These are phyloP conservation scores for Lactuca saligna DNA, from an alignment of 129 eudicot genomes.

Conservation along the genomic window DNA sequence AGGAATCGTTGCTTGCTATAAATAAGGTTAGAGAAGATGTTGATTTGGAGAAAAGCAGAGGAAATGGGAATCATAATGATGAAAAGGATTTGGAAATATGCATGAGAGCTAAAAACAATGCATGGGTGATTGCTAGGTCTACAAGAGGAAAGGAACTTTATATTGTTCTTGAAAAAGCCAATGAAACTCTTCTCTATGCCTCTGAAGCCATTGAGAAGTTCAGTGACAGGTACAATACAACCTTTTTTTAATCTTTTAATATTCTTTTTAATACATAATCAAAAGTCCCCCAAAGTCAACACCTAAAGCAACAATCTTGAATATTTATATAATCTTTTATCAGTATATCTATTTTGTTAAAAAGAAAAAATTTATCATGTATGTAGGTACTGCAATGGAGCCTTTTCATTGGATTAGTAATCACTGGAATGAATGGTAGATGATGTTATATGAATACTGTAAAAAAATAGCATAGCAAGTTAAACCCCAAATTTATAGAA, in stretches of 20 bases:
- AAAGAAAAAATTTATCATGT: no score
- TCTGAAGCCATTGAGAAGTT: constrained; percentile 94
- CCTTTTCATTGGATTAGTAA: not conserved
- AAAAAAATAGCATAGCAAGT: not conserved
- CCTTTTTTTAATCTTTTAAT: not conserved
- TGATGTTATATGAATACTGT: not conserved
- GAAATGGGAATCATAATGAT: constrained; percentile 51
- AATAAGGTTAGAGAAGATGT: constrained; percentile 84
- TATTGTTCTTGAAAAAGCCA: constrained; percentile 90
- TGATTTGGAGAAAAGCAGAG: constrained; percentile 68
- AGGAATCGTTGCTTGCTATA: constrained; percentile 81
- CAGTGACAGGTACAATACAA: constrained; percentile 67
- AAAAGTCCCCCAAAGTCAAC: no score
- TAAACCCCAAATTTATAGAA: no score
- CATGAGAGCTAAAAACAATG: constrained; percentile 83
- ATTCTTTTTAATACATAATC: no score
- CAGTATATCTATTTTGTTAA: not conserved
- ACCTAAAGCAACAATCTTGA: not conserved
- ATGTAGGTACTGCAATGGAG: not conserved
- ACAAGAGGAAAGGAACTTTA: constrained; percentile 87
- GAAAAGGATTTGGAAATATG: constrained; percentile 81
- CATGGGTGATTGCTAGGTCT: constrained; percentile 88
- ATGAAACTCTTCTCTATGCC: constrained; percentile 93
- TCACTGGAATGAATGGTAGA: not conserved
- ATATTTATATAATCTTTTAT: not conserved